Percentiles rank a stretch among this genome's conserved stretches.
Conservation (phyloP, 2,329 filamentous ascomycete species). For the Cucurbitaria berberidis region DNA sequence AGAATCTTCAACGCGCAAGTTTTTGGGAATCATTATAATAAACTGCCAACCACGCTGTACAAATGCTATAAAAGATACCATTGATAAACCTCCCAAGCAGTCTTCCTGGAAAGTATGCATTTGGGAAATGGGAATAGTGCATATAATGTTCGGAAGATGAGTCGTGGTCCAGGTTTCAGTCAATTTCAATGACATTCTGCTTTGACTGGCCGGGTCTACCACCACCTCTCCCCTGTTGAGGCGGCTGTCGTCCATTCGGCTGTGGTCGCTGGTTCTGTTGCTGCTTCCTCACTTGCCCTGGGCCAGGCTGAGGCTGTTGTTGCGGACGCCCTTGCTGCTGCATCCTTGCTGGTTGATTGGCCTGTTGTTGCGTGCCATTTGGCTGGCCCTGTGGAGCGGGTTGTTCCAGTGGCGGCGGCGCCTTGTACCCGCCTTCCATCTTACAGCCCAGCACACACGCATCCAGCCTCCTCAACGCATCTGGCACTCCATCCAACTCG, state of each 20-base stretch:
- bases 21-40: too few relatives aligned
- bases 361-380: slow-evolving; percentile 11
- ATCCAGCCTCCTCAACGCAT: slow-evolving; percentile 48
- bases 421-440: slow-evolving; percentile 35
- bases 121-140: too few relatives aligned
- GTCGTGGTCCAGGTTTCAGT: too few relatives aligned
- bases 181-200: slow-evolving; percentile 33
- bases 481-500: slow-evolving; percentile 41
- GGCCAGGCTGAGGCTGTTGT: slow-evolving; percentile 11
- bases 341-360: not conserved
- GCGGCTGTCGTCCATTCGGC: slow-evolving; percentile 5
- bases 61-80: too few relatives aligned
- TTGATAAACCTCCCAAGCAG: too few relatives aligned
- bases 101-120: too few relatives aligned
- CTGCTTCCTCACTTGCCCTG: not conserved
- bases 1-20: too few relatives aligned
- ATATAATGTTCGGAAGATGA: too few relatives aligned
- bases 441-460: slow-evolving; percentile 44
- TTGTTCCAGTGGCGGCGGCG: slow-evolving; percentile 22
- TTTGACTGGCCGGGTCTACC: slow-evolving; percentile 7
- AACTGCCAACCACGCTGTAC: too few relatives aligned
- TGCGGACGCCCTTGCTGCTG: slow-evolving; percentile 7
- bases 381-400: slow-evolving; percentile 6
- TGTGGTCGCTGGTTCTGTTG: slow-evolving; percentile 21
- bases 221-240: slow-evolving; percentile 11